phyloP scores from a whole-genome alignment of 176 grass and related monocot genomes.

The Cymbopogon citratus region DNA sequence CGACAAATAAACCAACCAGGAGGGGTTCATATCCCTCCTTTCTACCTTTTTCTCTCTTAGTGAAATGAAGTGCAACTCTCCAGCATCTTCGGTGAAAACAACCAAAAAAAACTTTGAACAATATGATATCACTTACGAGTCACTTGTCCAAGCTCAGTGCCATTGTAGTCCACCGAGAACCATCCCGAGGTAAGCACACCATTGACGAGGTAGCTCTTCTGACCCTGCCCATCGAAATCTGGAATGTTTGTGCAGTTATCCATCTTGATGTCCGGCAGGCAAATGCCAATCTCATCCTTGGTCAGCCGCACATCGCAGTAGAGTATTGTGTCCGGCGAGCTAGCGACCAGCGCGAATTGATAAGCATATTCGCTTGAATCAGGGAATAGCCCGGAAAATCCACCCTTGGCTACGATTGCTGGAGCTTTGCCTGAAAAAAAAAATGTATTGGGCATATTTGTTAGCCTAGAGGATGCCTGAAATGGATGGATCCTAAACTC shows the following conservation, averaged over 20 bases:
- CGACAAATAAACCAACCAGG: background rate
- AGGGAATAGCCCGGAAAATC: slow-evolving; percentile 81
- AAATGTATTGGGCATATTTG: background rate
- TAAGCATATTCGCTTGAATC: slow-evolving; percentile 65
- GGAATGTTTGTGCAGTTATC: slow-evolving; percentile 63
- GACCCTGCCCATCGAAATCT: slow-evolving; percentile 12
- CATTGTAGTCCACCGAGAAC: slow-evolving; percentile 75
- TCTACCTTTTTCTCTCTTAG: background rate
- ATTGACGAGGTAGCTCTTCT: slow-evolving; percentile 58
- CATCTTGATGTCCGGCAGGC: slow-evolving; percentile 67
- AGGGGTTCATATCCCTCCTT: background rate
- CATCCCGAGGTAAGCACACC: slow-evolving; percentile 46
- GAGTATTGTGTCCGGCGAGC: slow-evolving; percentile 46
- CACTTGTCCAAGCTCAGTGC: slow-evolving; percentile 41
- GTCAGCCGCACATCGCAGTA: slow-evolving; percentile 79
- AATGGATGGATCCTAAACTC: background rate
- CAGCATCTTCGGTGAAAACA: background rate
- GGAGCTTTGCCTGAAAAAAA: slow-evolving; percentile 62
- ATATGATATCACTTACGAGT: slow-evolving; percentile 37
- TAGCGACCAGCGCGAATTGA: slow-evolving; percentile 21
- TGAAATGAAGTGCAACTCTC: background rate
- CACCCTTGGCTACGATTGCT: slow-evolving; percentile 63
- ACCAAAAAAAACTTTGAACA: background rate
- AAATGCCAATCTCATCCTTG: slow-evolving; percentile 66
- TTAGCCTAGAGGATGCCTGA: slow-evolving; percentile 1